Evolutionary conservation across 2,329 filamentous ascomycete genomes (phyloP), one percentile per base, ranked within the genome.

Genomic region (Dothistroma pini): DNA sequence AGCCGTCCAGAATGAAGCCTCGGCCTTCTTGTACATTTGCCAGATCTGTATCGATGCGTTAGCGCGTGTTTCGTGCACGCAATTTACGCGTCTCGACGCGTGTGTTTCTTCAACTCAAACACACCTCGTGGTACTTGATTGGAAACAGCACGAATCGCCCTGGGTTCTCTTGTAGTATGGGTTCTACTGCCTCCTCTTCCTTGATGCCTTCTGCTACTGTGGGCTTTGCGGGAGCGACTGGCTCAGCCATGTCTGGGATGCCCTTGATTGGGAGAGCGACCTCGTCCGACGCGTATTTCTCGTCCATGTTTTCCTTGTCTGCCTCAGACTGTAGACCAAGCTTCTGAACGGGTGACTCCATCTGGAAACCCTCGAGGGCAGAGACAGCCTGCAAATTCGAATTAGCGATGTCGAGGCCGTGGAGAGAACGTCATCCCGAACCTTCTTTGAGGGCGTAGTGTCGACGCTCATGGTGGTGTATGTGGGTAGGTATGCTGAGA

Each of bases 21-120:
- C 93, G 69, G 93, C 93, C 83, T 97, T 97, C 87, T 99, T 99
- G 87, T 99, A 99, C 93, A 97, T 97, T 80, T 97, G 93, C 95
- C 95, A 99, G 79, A 97, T 96, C 93, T 97, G 71, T 75, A 67
- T 63, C 19, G 54, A n/a, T 22, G 58, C 38, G 63, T 71, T 61
- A 71, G 69, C 59, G 58, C 22, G 57, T 68, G 57, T 25, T 38
- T 59, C 50, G 29, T 57, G 61, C 59, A 63, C 44, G 48, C 63
- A 68, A 63, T 70, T 68, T 63, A 72, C 71, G 71, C 70, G 70
- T 71, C 59, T 29, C 83, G 83, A 91, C 88, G 87, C 89, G 89
- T 88, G 2, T 29, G 25, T 60, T 44, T 74, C 77, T 79, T 81
- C 79, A 31, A 31, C 53, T 53, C 29, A 31, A 21, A 84, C 91